phyloP scores from a whole-genome alignment of 2,329 filamentous ascomycete species.

The Fusarium buxicola region DNA sequence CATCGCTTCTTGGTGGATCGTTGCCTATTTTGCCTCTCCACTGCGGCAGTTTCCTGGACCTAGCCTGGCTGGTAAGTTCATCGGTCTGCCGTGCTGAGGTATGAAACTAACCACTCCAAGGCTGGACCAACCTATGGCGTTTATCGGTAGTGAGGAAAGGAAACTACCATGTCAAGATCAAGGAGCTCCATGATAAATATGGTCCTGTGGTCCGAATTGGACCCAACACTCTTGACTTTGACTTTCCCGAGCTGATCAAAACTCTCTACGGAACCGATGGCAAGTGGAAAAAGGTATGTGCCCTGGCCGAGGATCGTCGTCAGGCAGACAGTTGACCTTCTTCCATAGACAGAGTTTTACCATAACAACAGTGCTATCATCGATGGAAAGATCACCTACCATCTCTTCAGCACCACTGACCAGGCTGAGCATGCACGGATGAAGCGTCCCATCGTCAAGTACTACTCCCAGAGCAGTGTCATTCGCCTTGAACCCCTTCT shows the following conservation, averaged over 20 bases:
- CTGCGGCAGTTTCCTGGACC: slow-evolving; percentile 34
- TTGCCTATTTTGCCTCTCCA: slow-evolving; percentile 28
- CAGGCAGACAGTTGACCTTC: neutral
- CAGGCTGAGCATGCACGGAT: slow-evolving; percentile 37
- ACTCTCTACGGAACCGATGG: slow-evolving; percentile 51
- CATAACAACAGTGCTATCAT: slow-evolving; percentile 41
- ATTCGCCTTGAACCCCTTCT: slow-evolving; percentile 44
- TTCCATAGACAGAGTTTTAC: slow-evolving; percentile 33
- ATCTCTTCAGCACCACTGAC: slow-evolving; percentile 42
- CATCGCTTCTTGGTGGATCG: slow-evolving; percentile 30
- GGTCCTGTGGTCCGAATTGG: slow-evolving; percentile 55
- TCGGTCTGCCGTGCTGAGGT: too few relatives aligned
- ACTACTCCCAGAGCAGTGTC: slow-evolving; percentile 43
- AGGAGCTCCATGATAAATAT: slow-evolving; percentile 52
- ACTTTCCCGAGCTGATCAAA: slow-evolving; percentile 52
- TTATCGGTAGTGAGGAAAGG: slow-evolving; percentile 47
- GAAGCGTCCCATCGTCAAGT: slow-evolving; percentile 44
- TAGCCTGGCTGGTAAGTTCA: slow-evolving; percentile 27
- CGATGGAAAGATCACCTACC: slow-evolving; percentile 42
- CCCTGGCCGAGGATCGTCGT: neutral
- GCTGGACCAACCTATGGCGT: slow-evolving; percentile 53
- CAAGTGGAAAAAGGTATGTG: slow-evolving; percentile 48
- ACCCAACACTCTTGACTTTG: slow-evolving; percentile 54
- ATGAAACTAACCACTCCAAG: slow-evolving; percentile 2
- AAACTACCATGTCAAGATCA: slow-evolving; percentile 45